phyloP scores from a whole-genome alignment of 305 asterid genomes.

The Fraxinus sp. region DNA sequence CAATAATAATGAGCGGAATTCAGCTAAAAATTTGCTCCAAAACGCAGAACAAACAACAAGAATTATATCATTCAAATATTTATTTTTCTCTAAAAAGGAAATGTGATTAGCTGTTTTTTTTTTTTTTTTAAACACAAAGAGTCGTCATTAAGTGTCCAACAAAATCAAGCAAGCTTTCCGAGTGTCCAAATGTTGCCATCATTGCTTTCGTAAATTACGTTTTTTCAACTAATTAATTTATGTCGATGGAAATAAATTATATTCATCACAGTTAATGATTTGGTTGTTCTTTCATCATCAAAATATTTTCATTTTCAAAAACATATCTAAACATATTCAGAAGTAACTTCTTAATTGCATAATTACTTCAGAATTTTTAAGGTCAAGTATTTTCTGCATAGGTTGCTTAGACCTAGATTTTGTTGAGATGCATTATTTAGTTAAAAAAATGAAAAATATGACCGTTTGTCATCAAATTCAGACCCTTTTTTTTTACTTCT shows the following conservation, averaged over 20 bases:
- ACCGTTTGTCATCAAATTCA: too few relatives aligned
- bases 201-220: slow-evolving; percentile 8
- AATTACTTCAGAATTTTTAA: too few relatives aligned
- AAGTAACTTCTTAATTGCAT: neutral
- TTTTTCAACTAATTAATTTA: neutral
- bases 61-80: neutral
- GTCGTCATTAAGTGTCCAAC: slow-evolving; percentile 17
- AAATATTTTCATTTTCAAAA: neutral
- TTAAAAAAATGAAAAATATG: too few relatives aligned
- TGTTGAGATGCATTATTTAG: too few relatives aligned
- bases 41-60: neutral
- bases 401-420: neutral
- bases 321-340: too few relatives aligned
- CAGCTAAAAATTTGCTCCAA: too few relatives aligned
- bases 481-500: too few relatives aligned
- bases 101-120: neutral
- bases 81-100: neutral
- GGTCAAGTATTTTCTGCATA: neutral
- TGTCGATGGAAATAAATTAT: neutral
- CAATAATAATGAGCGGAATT: too few relatives aligned
- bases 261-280: neutral
- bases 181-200: slow-evolving; percentile 24
- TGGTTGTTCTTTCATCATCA: slow-evolving; percentile 13
- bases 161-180: slow-evolving; percentile 23
- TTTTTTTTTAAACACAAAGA: neutral